Evolutionary conservation across 768 basidiomycete genomes (phyloP).

Genomic region (Fibroporia radiculosa): DNA sequence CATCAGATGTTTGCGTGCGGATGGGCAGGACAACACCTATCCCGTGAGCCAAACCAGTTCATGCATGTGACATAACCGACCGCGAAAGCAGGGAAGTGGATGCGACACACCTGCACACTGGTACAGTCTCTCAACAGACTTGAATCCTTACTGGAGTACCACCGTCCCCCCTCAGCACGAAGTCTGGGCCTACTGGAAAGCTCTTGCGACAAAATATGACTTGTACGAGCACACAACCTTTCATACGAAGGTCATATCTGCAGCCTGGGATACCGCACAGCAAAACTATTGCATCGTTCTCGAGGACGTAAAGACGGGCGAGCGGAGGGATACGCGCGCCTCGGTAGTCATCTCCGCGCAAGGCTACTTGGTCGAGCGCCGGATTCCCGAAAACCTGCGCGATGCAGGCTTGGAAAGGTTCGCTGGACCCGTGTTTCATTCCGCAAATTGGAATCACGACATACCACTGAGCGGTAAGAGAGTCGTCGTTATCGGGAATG

Average conservation of each 20-base stretch:
- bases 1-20: neutral
- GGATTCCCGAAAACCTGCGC: slow-evolving; percentile 17
- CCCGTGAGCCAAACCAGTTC: slow-evolving; percentile 12
- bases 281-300: slow-evolving; percentile 22
- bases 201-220: slow-evolving; percentile 13
- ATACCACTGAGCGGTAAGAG: slow-evolving; percentile 19
- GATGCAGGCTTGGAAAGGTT: slow-evolving; percentile 18
- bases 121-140: slow-evolving; percentile 22
- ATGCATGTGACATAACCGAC: neutral
- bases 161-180: slow-evolving; percentile 20
- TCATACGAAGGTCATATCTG: slow-evolving; percentile 22
- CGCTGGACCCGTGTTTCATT: slow-evolving; percentile 23
- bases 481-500: slow-evolving; percentile 27
- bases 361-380: slow-evolving; percentile 19
- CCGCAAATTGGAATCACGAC: slow-evolving; percentile 20
- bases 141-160: slow-evolving; percentile 20
- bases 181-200: slow-evolving; percentile 21
- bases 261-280: slow-evolving; percentile 20
- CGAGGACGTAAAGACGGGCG: slow-evolving; percentile 12
- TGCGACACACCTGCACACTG: slow-evolving; percentile 20
- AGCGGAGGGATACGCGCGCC: slow-evolving; percentile 11
- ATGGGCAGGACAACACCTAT: slow-evolving; percentile 18
- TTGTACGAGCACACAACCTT: slow-evolving; percentile 17
- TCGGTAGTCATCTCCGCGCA: slow-evolving; percentile 24
- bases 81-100: slow-evolving; percentile 17